Base-by-base conservation (phyloP, 495 filamentous ascomycete species). In the Neurospora tetraspora region DNA sequence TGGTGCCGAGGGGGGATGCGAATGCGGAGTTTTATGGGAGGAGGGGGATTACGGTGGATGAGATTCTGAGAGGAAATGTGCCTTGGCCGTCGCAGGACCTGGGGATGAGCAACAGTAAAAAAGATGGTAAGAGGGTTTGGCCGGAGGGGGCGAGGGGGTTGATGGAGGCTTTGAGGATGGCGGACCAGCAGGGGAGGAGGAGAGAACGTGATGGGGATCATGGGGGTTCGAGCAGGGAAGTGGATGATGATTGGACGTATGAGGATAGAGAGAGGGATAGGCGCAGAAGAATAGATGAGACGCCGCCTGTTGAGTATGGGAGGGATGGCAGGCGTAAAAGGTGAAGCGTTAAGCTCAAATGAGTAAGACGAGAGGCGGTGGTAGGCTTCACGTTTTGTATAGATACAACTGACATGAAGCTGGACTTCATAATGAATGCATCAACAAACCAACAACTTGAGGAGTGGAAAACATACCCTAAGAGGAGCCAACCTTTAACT, bases 1-100 rank as follows among this genome's bases (percentile, higher is more conserved):
- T 94, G 69, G 87, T 93, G 53, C 91, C 93, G 77, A 84, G 92
- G 12, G 89, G 86, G 2, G 92, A 93, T 73, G 91, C 93, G 76
- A 94, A 94, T 78, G 91, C 91, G 70, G 84, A 86, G 1, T 94
- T 94, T 74, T 94, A 93, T 78, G 88, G 89, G 10, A 69, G 38
- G 82, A 91, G 78, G 72, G 71, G 72, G 80, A 86, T 72, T 81
- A 91, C 68, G 81, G 86, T 27, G 85, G 82, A 79, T 23, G 86
- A 92, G 59, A 93, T 95, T 47, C 77, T 94, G 18, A 83, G 84
- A 5, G 91, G 91, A 23, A 89, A 91, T 71, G 88, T 88, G 34
- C 72, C 42, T 38, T 38, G 14, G 69, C 68, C 53, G 34, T 5
- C 34, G 6, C 34, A 36, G 34, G 34, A 36, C 5, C 34, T 36